phyloP scores from a whole-genome alignment of 2,329 filamentous ascomycete genomes.

The Ophiostoma sp. region DNA sequence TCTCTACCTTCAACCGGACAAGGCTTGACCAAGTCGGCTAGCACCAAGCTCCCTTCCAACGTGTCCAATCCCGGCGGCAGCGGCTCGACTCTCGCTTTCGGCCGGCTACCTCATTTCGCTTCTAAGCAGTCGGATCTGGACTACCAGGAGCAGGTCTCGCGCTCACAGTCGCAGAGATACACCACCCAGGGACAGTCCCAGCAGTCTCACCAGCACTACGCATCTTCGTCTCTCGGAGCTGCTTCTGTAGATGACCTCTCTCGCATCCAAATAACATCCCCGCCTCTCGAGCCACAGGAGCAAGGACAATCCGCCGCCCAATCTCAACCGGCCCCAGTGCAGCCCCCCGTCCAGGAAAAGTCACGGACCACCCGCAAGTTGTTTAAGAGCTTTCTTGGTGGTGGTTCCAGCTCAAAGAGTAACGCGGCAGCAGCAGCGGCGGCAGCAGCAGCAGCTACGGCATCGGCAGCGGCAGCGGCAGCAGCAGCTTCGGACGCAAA shows the following conservation, averaged over 20 bases:
- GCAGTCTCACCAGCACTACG: constrained; percentile 33
- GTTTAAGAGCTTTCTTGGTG: constrained; percentile 50
- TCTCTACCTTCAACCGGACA: constrained; percentile 25
- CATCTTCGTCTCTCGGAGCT: constrained; percentile 32
- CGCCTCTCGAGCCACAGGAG: constrained; percentile 29
- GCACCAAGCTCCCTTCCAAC: constrained; percentile 29
- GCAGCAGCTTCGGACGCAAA: background rate
- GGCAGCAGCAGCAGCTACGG: constrained; percentile 9
- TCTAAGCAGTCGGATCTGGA: constrained; percentile 34
- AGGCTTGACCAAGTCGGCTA: constrained; percentile 30
- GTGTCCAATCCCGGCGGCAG: constrained; percentile 9
- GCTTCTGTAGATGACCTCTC: constrained; percentile 42
- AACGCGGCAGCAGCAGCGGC: constrained; percentile 29
- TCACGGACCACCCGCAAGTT: constrained; percentile 50
- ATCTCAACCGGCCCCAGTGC: constrained; percentile 17
- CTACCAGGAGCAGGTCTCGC: constrained; percentile 45
- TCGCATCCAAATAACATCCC: constrained; percentile 31
- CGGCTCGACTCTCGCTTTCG: constrained; percentile 18
- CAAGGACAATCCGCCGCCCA: constrained; percentile 22
- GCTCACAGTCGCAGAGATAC: constrained; percentile 51
- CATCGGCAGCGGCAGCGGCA: constrained; percentile 23
- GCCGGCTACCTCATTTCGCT: constrained; percentile 30
- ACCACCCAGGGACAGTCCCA: constrained; percentile 32
- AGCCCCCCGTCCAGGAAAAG: constrained; percentile 34
- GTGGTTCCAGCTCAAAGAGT: constrained; percentile 36